Conservation (phyloP, 345 rosid genomes). For the Mercurialis annua region DNA sequence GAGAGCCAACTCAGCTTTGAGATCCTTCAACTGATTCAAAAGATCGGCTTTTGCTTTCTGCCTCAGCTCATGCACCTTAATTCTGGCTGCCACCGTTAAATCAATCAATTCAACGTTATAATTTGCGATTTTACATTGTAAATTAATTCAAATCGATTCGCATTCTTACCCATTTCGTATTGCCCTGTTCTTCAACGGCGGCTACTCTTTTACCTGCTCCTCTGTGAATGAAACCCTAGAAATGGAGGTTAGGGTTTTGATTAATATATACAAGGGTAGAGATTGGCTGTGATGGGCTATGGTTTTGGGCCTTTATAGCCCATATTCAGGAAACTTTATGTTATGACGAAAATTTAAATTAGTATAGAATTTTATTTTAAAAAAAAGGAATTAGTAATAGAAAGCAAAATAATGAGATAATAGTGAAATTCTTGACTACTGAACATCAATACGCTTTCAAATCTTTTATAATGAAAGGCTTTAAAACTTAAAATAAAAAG, state of each 20-base stretch:
- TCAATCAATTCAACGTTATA: background rate
- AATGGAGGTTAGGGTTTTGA: background rate
- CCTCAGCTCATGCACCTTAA: slow-evolving; percentile 66
- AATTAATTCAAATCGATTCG: too few relatives aligned
- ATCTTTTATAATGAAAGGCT: too few relatives aligned
- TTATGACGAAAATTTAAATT: too few relatives aligned
- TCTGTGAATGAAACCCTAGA: slow-evolving; percentile 23
- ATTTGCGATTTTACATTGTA: too few relatives aligned
- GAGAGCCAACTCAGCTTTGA: slow-evolving; percentile 62
- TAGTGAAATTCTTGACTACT: too few relatives aligned
- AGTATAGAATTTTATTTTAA: too few relatives aligned
- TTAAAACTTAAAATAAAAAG: too few relatives aligned
- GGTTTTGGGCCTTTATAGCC: background rate
- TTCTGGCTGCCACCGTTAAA: slow-evolving; percentile 66
- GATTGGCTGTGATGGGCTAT: background rate
- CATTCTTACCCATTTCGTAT: slow-evolving; percentile 16
- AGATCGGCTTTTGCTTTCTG: slow-evolving; percentile 55
- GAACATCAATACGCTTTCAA: too few relatives aligned
- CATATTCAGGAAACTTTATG: too few relatives aligned
- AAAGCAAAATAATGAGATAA: too few relatives aligned
- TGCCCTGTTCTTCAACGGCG: background rate
- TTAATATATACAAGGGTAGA: background rate
- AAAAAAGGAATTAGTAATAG: too few relatives aligned
- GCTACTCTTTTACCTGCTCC: background rate
- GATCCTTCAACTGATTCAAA: slow-evolving; percentile 55